Evolutionary conservation across 805 yeast species (phyloP).

Genomic region (Saturnispora galanensis): DNA sequence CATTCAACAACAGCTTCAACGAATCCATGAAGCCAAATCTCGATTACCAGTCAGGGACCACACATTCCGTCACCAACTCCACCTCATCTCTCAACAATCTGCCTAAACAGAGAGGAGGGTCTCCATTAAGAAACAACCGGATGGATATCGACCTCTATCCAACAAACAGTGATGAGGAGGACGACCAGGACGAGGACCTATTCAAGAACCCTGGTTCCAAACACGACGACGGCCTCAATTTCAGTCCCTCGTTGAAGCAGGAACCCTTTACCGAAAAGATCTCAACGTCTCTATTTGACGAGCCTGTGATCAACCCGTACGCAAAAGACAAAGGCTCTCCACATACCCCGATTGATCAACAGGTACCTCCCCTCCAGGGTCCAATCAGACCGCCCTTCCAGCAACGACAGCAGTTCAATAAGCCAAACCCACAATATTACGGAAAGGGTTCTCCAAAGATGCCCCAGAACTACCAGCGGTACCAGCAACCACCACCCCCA

Average conservation of each 20-base stretch:
- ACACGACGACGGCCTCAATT: constrained; percentile 1
- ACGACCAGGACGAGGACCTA: neutral
- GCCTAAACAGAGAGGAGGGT: constrained; percentile 16
- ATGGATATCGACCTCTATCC: constrained; percentile 2
- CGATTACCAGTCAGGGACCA: neutral
- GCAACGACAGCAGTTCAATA: neutral
- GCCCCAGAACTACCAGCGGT: neutral
- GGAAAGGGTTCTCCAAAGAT: neutral
- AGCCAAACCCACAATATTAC: neutral
- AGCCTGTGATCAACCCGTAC: constrained; percentile 13
- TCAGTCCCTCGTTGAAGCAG: constrained; percentile 3
- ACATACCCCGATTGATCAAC: constrained; percentile 12
- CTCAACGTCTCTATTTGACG: constrained; percentile 5
- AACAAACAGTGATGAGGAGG: constrained; percentile 4
- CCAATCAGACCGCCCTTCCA: constrained; percentile 1
- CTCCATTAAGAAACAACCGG: neutral
- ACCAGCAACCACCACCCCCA: constrained; percentile 6
- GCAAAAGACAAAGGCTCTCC: constrained; percentile 6
- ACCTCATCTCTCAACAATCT: constrained; percentile 2
- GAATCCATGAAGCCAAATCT: constrained; percentile 17
- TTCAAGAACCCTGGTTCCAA: neutral
- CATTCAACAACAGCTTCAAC: constrained; percentile 24
- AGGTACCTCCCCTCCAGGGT: constrained; percentile 8
- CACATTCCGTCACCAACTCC: neutral
- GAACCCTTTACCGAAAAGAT: neutral